phyloP scores from a whole-genome alignment of 2,329 filamentous ascomycete species.

The Sporothrix luriei region DNA sequence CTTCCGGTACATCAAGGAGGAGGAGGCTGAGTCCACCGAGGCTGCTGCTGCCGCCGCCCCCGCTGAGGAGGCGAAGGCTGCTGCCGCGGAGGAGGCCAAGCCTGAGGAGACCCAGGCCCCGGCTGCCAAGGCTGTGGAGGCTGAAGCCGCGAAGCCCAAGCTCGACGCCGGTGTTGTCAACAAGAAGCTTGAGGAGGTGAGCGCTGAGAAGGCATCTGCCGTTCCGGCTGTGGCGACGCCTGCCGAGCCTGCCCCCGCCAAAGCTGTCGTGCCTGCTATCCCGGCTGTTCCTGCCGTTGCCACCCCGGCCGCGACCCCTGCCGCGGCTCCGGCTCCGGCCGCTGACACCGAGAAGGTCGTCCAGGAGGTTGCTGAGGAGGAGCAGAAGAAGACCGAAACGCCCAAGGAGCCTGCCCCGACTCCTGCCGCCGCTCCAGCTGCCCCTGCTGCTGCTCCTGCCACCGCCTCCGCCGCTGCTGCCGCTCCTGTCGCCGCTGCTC shows the following conservation, averaged over 20 bases:
- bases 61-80: slow-evolving; percentile 39
- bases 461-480: slow-evolving; percentile 49
- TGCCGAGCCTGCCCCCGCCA: slow-evolving; percentile 44
- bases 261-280: slow-evolving; percentile 44
- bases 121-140: slow-evolving; percentile 40
- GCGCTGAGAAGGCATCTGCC: slow-evolving; percentile 45
- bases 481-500: slow-evolving; percentile 57
- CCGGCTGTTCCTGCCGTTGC: slow-evolving; percentile 39
- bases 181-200: slow-evolving; percentile 70
- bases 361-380: slow-evolving; percentile 59
- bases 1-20: slow-evolving; percentile 87
- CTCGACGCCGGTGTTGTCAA: slow-evolving; percentile 62
- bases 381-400: slow-evolving; percentile 62
- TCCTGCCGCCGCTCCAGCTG: slow-evolving; percentile 55
- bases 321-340: slow-evolving; percentile 39
- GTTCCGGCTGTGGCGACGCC: slow-evolving; percentile 48
- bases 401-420: slow-evolving; percentile 65
- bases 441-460: slow-evolving; percentile 53
- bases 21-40: slow-evolving; percentile 70
- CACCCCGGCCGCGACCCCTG: slow-evolving; percentile 37
- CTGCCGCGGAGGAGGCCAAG: slow-evolving; percentile 39
- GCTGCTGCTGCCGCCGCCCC: slow-evolving; percentile 37
- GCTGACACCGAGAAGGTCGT: slow-evolving; percentile 55
- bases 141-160: slow-evolving; percentile 35
- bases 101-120: slow-evolving; percentile 43